These are phyloP conservation scores for Trichoderma sp. DNA, from an alignment of 2,329 filamentous ascomycete genomes.

Conservation along the genomic window DNA sequence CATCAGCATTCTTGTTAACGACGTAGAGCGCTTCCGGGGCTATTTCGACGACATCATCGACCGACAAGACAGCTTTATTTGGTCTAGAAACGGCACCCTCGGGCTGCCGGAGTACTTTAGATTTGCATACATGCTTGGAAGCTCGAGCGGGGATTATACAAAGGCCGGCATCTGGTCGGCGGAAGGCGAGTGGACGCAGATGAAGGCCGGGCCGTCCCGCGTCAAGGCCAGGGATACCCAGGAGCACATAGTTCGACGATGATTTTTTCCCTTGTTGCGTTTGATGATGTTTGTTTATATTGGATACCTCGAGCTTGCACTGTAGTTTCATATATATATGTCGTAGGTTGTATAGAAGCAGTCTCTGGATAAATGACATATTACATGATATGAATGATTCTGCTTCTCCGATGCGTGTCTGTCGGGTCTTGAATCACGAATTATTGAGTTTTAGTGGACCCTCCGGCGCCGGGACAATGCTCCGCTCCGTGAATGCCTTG, in stretches of 20 bases:
- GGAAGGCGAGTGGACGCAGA: constrained; percentile 63
- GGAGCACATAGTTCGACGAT: constrained; percentile 26
- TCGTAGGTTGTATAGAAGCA: constrained; percentile 5
- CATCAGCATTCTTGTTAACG: constrained; percentile 78
- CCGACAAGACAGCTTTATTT: constrained; percentile 51
- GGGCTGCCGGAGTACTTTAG: constrained; percentile 69
- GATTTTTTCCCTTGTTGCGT: constrained; percentile 16
- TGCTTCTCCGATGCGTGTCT: background rate
- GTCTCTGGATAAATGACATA: background rate
- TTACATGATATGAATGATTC: background rate
- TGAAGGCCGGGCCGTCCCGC: constrained; percentile 60
- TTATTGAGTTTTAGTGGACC: background rate
- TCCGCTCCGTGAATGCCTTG: constrained; percentile 6
- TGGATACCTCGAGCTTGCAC: background rate
- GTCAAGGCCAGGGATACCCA: constrained; percentile 34
- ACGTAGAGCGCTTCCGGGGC: constrained; percentile 75
- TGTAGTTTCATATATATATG: background rate
- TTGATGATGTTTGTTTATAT: background rate
- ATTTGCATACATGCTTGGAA: constrained; percentile 71
- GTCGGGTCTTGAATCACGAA: background rate
- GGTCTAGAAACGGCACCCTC: constrained; percentile 50
- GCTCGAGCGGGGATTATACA: constrained; percentile 66
- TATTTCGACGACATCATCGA: constrained; percentile 61
- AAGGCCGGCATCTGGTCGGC: constrained; percentile 69
- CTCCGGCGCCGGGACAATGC: constrained; percentile 14